Evolutionary conservation across 2,329 filamentous ascomycete genomes (phyloP).

Genomic region (Triangularia setosa): DNA sequence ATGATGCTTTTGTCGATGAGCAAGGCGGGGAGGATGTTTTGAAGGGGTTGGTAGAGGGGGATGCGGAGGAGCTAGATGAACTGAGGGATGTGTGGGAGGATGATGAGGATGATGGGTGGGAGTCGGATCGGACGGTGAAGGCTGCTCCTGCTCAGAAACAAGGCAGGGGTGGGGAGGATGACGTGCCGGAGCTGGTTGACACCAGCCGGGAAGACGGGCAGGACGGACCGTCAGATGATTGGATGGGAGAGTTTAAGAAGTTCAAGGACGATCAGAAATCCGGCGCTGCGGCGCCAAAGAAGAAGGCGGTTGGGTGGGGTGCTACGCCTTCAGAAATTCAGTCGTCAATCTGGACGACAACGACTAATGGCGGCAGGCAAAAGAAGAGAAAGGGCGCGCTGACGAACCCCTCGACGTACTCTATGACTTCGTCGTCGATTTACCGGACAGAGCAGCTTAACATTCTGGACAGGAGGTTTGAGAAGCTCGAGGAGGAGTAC

Average conservation of each 20-base stretch:
- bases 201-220: constrained; percentile 46
- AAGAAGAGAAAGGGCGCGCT: constrained; percentile 96
- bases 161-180: constrained; percentile 48
- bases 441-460: constrained; percentile 81
- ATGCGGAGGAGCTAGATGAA: constrained; percentile 61
- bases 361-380: constrained; percentile 71
- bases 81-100: constrained; percentile 66
- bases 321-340: constrained; percentile 61
- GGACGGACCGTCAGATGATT: constrained; percentile 68
- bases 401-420: constrained; percentile 84
- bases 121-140: constrained; percentile 88
- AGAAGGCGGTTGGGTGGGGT: constrained; percentile 31
- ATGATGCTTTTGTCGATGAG: constrained; percentile 87
- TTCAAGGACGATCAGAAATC: constrained; percentile 79
- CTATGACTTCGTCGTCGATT: constrained; percentile 98
- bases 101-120: constrained; percentile 74
- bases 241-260: constrained; percentile 88
- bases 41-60: constrained; percentile 43
- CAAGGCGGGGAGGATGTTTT: constrained; percentile 74
- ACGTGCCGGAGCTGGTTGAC: constrained; percentile 47
- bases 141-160: constrained; percentile 42
- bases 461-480: constrained; percentile 84
- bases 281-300: constrained; percentile 31
- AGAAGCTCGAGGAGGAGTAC: constrained; percentile 80
- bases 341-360: constrained; percentile 69